phyloP scores from a whole-genome alignment of 805 yeast species.

The Candida sonorensis region DNA sequence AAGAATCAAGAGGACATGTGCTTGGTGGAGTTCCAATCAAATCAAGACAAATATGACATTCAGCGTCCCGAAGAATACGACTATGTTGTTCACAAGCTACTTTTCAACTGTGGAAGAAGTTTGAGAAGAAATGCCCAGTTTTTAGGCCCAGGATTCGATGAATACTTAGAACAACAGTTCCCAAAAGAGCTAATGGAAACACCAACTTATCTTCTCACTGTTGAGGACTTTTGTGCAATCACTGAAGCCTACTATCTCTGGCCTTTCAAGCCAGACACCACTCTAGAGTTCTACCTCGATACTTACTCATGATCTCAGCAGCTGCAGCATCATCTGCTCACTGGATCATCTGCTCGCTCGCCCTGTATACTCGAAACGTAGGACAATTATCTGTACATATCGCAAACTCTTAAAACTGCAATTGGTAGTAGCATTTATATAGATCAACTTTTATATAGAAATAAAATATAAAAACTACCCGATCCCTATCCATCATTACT shows the following conservation, averaged over 20 bases:
- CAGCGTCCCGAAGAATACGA: slow-evolving; percentile 53
- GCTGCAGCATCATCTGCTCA: too few species aligned
- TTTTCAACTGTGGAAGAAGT: slow-evolving; percentile 34
- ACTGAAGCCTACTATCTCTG: slow-evolving; percentile 53
- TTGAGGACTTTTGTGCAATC: slow-evolving; percentile 48
- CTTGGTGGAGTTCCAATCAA: slow-evolving; percentile 26
- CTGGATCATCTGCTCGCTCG: too few species aligned
- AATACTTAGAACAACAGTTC: slow-evolving; percentile 33
- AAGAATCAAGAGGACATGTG: slow-evolving; percentile 19
- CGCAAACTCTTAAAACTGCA: too few species aligned
- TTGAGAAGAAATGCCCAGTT: slow-evolving; percentile 41
- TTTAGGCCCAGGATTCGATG: slow-evolving; percentile 79
- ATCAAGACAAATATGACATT: slow-evolving; percentile 21
- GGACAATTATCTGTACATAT: too few species aligned
- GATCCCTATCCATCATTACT: too few species aligned
- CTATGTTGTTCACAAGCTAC: slow-evolving; percentile 54
- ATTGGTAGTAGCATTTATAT: too few species aligned
- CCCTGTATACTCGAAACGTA: too few species aligned
- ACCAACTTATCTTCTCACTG: slow-evolving; percentile 40
- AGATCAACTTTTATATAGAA: too few species aligned
- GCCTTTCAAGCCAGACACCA: slow-evolving; percentile 69
- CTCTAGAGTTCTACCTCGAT: slow-evolving; percentile 17
- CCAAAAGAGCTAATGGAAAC: slow-evolving; percentile 35
- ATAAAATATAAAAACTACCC: too few species aligned
- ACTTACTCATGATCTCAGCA: background rate